phyloP scores from a whole-genome alignment of 1,139 yeast species.

The Candida sp. region DNA sequence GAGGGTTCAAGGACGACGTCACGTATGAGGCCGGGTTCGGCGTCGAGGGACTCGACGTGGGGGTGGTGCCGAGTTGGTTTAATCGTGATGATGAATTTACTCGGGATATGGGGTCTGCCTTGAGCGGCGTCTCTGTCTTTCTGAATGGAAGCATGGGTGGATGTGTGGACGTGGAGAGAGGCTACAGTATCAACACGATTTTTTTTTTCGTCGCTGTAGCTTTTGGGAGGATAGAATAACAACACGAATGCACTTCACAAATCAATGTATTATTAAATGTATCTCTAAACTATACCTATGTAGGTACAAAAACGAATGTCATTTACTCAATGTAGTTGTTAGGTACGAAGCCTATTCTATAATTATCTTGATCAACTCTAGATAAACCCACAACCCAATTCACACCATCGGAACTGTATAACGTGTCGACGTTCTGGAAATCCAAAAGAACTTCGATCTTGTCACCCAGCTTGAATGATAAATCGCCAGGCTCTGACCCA shows the following conservation, averaged over 20 bases:
- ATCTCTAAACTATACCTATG: background rate
- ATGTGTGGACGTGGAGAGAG: background rate
- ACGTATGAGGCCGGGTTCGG: conserved; percentile 30
- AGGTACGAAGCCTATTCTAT: conserved; percentile 48
- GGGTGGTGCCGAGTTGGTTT: conserved; percentile 21
- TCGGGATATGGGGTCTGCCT: conserved; percentile 38
- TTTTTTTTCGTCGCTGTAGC: background rate
- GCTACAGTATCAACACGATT: background rate
- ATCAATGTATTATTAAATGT: background rate
- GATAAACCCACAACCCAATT: conserved; percentile 42
- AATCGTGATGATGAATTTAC: conserved; percentile 37
- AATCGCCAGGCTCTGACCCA: conserved; percentile 44
- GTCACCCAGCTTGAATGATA: conserved; percentile 42
- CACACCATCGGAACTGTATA: conserved; percentile 21
- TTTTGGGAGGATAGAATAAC: no score
- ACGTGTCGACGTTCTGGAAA: conserved; percentile 30
- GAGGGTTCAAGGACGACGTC: conserved; percentile 45
- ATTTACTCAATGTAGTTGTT: conserved; percentile 28
- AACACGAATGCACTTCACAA: background rate
- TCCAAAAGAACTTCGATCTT: conserved; percentile 36
- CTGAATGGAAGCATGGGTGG: conserved; percentile 22
- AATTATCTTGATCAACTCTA: conserved; percentile 13
- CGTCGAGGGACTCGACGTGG: conserved; percentile 25
- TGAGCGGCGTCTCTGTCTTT: conserved; percentile 19
- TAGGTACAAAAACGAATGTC: background rate